Evolutionary conservation across 2,329 filamentous ascomycete genomes (phyloP), one percentile per base, ranked within the genome.

Genomic region (Lachnellula willkommii): DNA sequence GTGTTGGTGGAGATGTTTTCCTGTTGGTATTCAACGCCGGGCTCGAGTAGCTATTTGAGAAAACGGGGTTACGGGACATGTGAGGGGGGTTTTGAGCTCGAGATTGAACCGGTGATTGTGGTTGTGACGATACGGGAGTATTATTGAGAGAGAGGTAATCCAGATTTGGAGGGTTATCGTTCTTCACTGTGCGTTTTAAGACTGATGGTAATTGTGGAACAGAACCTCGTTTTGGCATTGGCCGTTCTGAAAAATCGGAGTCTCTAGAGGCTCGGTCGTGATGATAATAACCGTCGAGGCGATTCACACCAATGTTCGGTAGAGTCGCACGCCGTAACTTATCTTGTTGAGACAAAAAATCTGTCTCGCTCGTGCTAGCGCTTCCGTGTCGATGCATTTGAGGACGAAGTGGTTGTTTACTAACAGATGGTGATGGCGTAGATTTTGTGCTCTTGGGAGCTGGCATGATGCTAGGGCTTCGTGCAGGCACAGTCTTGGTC

Each of bases 141-240:
- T 68, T 80, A 63, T 72, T 71, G 48, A 84, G 73, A 8, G 79
- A 73, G 20, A 86, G 75, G 61, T 84, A 88, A 66, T 88, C 78
- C 50, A 87, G 73, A 61, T 81, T 84, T 51, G 75, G 73, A 54
- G 72, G 61, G 35, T 64, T 68, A 6, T 63, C 58, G 40, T 46
- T 58, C 22, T 58, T 60, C 11, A 55, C 28, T 11, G 51, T 26
- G 11, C 58, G 61, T 50, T 62, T 62, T 35, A 60, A 28, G 45
- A 63, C 57, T 3, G 60, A 50, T 35, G 62, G 56, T 12, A 60
- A 17, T 35, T 61, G 63, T 15, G 64, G 56, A 22, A 72, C 69
- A 1, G 74, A 69, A 37, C 66, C 62, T 47, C 63, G 73, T 70
- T 36, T 70, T 69, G 53, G 71, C 70, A 70, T 69, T 73, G 63